phyloP scores from a whole-genome alignment of 768 basidiomycete genomes.

The Panaeolus cyanescens region DNA sequence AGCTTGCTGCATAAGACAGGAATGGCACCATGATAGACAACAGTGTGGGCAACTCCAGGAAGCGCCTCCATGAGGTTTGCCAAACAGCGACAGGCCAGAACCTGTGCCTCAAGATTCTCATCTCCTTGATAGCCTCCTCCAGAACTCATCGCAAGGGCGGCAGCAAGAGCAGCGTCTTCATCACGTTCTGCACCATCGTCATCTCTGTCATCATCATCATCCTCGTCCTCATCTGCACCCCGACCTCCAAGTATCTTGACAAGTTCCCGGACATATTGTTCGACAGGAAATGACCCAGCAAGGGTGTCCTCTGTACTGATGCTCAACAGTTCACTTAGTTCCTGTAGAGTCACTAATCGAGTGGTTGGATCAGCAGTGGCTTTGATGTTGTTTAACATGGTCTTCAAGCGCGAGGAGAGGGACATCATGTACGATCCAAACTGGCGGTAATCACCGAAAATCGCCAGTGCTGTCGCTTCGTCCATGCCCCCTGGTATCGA shows the following conservation, averaged over 20 bases:
- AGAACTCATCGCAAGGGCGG: constrained; percentile 82
- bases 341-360: constrained; percentile 88
- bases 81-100: constrained; percentile 93
- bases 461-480: constrained; percentile 74
- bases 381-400: constrained; percentile 88
- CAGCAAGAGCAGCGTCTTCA: constrained; percentile 88
- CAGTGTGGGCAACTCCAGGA: constrained; percentile 94
- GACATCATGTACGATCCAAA: constrained; percentile 94
- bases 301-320: constrained; percentile 98
- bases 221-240: constrained; percentile 70
- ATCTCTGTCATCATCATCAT: constrained; percentile 69
- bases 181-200: constrained; percentile 69
- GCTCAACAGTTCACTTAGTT: constrained; percentile 90
- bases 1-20: constrained; percentile 97
- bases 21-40: constrained; percentile 98
- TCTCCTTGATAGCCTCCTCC: constrained; percentile 73
- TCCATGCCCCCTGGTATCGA: constrained; percentile 58
- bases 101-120: constrained; percentile 90
- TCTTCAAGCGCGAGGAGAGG: constrained; percentile 85
- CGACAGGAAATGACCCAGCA: constrained; percentile 93
- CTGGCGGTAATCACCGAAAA: constrained; percentile 86
- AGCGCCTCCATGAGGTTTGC: constrained; percentile 99
- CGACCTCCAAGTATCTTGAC: constrained; percentile 88
- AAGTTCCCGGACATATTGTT: constrained; percentile 88
- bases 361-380: constrained; percentile 80